phyloP scores from a whole-genome alignment of 2,329 filamentous ascomycete species.

The Penicillium aurantiogriseum region DNA sequence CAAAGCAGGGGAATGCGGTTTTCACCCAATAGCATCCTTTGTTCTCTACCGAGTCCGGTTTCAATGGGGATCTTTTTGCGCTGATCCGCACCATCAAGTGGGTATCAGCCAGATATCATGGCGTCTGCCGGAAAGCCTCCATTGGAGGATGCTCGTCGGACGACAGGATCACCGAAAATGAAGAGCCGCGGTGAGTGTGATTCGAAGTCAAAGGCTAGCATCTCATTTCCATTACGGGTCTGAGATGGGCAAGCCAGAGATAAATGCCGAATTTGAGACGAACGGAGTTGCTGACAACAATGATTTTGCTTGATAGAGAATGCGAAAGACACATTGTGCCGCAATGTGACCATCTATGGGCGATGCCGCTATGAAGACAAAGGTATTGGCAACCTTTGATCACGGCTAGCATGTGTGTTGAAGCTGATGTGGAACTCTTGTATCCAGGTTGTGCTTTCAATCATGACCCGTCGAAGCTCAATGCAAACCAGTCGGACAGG shows the following conservation, averaged over 20 bases:
- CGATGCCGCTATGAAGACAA: constrained; percentile 90
- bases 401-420: not conserved
- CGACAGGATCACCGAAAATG: constrained; percentile 47
- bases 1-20: constrained; percentile 40
- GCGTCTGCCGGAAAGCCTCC: constrained; percentile 45
- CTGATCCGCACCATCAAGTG: constrained; percentile 37
- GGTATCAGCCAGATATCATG: constrained; percentile 37
- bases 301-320: constrained; percentile 55
- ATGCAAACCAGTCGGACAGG: constrained; percentile 43
- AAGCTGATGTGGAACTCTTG: constrained; percentile 12
- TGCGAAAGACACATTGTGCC: constrained; percentile 82
- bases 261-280: not conserved
- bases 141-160: constrained; percentile 47
- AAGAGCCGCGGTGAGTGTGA: constrained; percentile 48
- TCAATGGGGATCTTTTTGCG: constrained; percentile 43
- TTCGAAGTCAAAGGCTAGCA: not conserved
- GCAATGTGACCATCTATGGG: constrained; percentile 90
- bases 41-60: constrained; percentile 29
- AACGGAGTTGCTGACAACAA: constrained; percentile 10
- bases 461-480: constrained; percentile 70
- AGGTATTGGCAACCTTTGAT: constrained; percentile 46
- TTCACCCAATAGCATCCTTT: constrained; percentile 29
- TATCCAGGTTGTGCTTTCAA: constrained; percentile 73
- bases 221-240: not conserved
- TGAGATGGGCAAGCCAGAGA: constrained; percentile 9